Conservation (phyloP, 2,329 filamentous ascomycete genomes). For the Blastomyces parvus region DNA sequence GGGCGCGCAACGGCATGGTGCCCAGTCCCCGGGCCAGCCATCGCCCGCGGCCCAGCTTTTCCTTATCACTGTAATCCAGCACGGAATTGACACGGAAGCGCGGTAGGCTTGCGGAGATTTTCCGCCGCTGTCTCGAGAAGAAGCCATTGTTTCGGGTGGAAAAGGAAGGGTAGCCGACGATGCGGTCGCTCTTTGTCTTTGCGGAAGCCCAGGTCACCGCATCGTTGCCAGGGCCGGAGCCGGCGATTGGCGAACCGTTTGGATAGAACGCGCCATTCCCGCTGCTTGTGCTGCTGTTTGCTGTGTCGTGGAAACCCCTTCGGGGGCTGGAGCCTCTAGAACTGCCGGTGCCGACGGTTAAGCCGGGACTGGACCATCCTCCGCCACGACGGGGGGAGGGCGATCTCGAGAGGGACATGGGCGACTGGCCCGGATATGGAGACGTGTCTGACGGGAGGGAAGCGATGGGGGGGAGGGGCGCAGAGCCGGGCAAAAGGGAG, state of each 20-base stretch:
- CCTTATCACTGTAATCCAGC: constrained; percentile 60
- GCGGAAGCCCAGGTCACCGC: constrained; percentile 71
- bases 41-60: constrained; percentile 57
- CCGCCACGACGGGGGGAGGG: constrained; percentile 75
- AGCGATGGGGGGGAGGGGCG: constrained; percentile 35
- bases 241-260: constrained; percentile 9
- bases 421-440: constrained; percentile 47
- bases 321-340: constrained; percentile 47
- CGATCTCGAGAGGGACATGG: constrained; percentile 78
- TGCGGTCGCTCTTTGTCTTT: constrained; percentile 63
- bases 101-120: constrained; percentile 68
- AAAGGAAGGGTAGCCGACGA: constrained; percentile 68
- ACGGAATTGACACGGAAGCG: constrained; percentile 49
- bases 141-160: constrained; percentile 75
- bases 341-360: constrained; percentile 62
- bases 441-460: constrained; percentile 46
- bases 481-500: constrained; percentile 19
- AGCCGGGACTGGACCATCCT: constrained; percentile 78
- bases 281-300: constrained; percentile 19
- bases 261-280: constrained; percentile 36
- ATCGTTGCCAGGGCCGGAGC: constrained; percentile 14
- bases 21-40: constrained; percentile 35
- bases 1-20: constrained; percentile 26
- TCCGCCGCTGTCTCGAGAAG: constrained; percentile 74
- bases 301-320: constrained; percentile 41